phyloP scores from a whole-genome alignment of 2,329 filamentous ascomycete species.

The Fusarium incarnatum region DNA sequence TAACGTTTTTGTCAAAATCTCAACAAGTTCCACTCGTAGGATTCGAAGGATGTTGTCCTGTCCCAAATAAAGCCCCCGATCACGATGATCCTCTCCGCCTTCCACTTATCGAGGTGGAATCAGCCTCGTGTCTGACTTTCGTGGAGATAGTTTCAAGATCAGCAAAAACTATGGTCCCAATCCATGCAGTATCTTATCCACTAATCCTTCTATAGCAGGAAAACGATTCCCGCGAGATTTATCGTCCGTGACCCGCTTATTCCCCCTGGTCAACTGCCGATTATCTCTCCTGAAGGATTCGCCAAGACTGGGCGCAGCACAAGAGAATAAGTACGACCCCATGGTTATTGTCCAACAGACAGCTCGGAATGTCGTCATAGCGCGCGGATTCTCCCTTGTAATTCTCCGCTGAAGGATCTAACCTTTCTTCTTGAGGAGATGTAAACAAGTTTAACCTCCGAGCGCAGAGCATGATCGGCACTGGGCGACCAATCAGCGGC shows the following conservation, averaged over 20 bases:
- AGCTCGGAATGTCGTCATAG: neutral
- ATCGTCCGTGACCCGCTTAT: neutral
- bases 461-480: neutral
- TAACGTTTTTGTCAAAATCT: neutral
- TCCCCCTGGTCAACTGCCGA: neutral
- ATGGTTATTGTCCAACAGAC: neutral
- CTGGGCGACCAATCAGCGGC: neutral
- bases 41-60: neutral
- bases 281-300: neutral
- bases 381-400: neutral
- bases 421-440: neutral
- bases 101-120: neutral
- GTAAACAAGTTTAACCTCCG: neutral
- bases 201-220: neutral
- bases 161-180: neutral
- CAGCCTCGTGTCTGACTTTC: neutral
- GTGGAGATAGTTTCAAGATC: neutral
- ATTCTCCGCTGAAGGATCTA: neutral
- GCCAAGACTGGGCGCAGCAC: neutral
- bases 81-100: neutral
- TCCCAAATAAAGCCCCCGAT: neutral
- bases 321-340: neutral
- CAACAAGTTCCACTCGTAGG: neutral
- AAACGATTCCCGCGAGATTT: neutral
- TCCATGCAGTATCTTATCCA: neutral